These are phyloP conservation scores for Stephanodiscus triporus DNA, from an alignment of 108 stramenopile genomes.

Conservation along the genomic window DNA sequence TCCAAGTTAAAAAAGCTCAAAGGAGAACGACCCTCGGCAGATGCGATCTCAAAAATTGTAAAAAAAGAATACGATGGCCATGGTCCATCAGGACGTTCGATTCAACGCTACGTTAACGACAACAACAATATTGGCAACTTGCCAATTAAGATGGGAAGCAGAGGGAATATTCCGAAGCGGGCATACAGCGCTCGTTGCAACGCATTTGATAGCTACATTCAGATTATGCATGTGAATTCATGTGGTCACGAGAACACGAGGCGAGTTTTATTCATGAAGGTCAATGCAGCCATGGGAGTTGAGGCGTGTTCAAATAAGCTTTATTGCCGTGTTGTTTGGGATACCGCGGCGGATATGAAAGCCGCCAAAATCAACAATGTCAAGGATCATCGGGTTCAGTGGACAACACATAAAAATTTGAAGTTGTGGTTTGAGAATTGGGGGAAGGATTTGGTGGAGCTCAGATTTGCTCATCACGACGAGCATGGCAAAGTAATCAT, in stretches of 20 bases:
- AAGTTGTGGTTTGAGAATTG: too few relatives aligned
- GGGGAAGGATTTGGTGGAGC: too few relatives aligned
- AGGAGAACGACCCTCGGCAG: neutral
- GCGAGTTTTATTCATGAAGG: neutral
- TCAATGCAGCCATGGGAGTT: neutral
- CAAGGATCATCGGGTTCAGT: constrained; percentile 2
- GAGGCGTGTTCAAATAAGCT: neutral
- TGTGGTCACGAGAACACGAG: constrained; percentile 4
- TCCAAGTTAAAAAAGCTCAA: neutral
- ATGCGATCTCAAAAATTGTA: neutral
- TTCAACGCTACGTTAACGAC: neutral
- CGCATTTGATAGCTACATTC: too few relatives aligned
- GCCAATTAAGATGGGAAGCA: neutral
- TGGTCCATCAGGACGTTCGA: constrained; percentile 4
- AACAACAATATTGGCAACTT: neutral
- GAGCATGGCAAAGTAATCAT: too few relatives aligned
- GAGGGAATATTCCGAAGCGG: neutral
- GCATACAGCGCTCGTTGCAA: neutral
- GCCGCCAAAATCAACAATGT: neutral
- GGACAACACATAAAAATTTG: too few relatives aligned
- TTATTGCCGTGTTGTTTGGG: neutral
- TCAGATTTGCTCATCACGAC: neutral
- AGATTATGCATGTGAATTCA: constrained; percentile 6
- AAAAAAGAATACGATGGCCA: neutral
- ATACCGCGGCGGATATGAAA: neutral